phyloP scores from a whole-genome alignment of 331 rosid genomes.

The Phaseolus coccineus region DNA sequence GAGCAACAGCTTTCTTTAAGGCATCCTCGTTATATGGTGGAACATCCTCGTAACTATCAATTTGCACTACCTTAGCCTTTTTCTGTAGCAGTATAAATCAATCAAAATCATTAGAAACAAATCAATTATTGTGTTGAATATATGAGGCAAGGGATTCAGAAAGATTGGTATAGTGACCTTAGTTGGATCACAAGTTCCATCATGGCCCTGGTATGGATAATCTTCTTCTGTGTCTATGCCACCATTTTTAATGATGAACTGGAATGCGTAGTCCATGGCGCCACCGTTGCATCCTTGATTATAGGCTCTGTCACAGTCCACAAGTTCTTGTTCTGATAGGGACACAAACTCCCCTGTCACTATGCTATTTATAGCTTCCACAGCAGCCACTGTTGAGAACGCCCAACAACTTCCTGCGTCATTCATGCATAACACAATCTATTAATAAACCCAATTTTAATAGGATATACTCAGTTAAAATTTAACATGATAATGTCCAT shows the following conservation, averaged over 20 bases:
- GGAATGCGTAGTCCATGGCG: constrained; percentile 85
- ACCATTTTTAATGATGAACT: constrained; percentile 84
- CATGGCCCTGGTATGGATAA: constrained; percentile 78
- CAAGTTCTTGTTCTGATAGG: constrained; percentile 91
- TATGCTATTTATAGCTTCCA: constrained; percentile 85
- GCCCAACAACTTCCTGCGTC: constrained; percentile 96
- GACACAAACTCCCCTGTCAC: constrained; percentile 75
- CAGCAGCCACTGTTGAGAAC: constrained; percentile 83
- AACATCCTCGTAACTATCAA: constrained; percentile 87
- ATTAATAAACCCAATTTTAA: too few relatives aligned
- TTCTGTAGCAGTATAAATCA: constrained; percentile 53
- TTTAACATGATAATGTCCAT: too few relatives aligned
- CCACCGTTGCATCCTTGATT: constrained; percentile 93
- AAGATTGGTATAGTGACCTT: constrained; percentile 50
- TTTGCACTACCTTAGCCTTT: constrained; percentile 71
- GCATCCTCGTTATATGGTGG: constrained; percentile 67
- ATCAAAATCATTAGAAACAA: background rate
- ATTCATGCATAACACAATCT: background rate
- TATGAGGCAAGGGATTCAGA: background rate
- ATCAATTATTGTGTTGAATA: background rate
- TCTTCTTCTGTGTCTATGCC: constrained; percentile 84
- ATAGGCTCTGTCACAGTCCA: constrained; percentile 74
- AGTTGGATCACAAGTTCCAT: constrained; percentile 61
- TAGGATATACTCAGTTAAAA: too few relatives aligned
- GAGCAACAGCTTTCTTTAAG: constrained; percentile 85